phyloP scores from a whole-genome alignment of 2,329 filamentous ascomycete genomes.

The Colletotrichum sp. region DNA sequence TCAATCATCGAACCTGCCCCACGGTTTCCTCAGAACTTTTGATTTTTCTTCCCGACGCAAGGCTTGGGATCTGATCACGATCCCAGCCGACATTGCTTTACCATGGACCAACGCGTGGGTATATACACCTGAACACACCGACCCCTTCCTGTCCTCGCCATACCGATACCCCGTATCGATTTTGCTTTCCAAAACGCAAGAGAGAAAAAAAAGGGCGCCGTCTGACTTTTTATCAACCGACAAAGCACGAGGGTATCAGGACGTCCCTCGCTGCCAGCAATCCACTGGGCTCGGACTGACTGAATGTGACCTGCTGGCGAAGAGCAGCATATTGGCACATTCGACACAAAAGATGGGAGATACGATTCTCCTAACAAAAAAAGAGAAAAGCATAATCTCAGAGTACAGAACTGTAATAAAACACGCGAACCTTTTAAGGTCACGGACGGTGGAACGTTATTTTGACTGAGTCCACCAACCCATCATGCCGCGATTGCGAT shows the following conservation, averaged over 20 bases:
- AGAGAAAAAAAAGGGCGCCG: background rate
- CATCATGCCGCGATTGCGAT: background rate
- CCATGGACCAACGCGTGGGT: constrained; percentile 12
- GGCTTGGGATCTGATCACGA: background rate
- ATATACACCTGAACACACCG: constrained; percentile 11
- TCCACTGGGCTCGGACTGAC: background rate
- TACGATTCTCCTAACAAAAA: background rate
- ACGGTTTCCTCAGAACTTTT: background rate
- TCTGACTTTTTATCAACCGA: constrained; percentile 10
- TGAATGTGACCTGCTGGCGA: background rate
- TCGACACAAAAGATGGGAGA: background rate
- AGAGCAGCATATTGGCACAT: background rate
- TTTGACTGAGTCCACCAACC: background rate
- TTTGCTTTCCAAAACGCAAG: background rate
- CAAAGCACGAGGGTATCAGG: constrained; percentile 13
- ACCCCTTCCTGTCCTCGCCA: background rate
- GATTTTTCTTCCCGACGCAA: background rate
- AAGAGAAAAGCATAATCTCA: background rate
- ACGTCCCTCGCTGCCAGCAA: constrained; percentile 3
- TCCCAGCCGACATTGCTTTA: background rate
- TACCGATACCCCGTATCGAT: background rate
- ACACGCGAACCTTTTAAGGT: constrained; percentile 5
- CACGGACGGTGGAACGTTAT: background rate
- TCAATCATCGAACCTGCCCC: background rate
- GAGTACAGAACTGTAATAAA: constrained; percentile 12